Percentiles rank a stretch among this genome's conserved stretches.
These are phyloP conservation scores for Penicillium dipodomyicola DNA, from an alignment of 495 filamentous ascomycete genomes.

Conservation along the genomic window DNA sequence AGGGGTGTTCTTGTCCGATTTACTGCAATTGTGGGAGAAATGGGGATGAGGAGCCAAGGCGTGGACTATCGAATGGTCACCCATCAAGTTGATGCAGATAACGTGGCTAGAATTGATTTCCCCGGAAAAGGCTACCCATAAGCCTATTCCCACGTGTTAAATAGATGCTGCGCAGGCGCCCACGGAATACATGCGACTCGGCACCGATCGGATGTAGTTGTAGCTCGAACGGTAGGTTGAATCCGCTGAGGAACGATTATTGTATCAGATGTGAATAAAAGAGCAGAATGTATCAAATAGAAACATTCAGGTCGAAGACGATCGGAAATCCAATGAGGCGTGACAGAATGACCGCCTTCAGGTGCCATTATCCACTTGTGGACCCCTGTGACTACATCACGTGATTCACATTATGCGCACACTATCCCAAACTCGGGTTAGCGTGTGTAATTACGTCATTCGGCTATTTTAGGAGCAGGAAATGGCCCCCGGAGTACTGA, in stretches of 20 bases:
- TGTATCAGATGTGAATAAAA: background rate
- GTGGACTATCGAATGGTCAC: constrained; percentile 5
- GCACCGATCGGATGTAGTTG: background rate
- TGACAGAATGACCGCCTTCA: background rate
- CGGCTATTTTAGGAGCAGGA: background rate
- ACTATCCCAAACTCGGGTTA: background rate
- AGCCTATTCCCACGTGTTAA: constrained; percentile 4
- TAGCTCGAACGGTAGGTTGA: background rate
- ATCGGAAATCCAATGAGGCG: background rate
- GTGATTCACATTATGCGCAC: background rate
- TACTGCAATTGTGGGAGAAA: constrained; percentile 13
- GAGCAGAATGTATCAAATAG: background rate
- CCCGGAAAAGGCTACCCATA: background rate
- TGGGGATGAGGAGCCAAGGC: constrained; percentile 19
- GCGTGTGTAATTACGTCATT: constrained; percentile 1
- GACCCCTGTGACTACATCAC: background rate
- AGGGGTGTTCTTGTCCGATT: constrained; percentile 9
- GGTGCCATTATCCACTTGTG: constrained; percentile 5
- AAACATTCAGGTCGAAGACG: background rate
- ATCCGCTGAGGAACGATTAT: background rate
- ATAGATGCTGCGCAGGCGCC: background rate
- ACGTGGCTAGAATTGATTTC: background rate
- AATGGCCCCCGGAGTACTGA: background rate
- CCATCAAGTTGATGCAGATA: constrained; percentile 17
- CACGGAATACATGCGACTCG: background rate